Evolutionary conservation across 139 green algal species (phyloP).

Genomic region (Micromonas commoda): DNA sequence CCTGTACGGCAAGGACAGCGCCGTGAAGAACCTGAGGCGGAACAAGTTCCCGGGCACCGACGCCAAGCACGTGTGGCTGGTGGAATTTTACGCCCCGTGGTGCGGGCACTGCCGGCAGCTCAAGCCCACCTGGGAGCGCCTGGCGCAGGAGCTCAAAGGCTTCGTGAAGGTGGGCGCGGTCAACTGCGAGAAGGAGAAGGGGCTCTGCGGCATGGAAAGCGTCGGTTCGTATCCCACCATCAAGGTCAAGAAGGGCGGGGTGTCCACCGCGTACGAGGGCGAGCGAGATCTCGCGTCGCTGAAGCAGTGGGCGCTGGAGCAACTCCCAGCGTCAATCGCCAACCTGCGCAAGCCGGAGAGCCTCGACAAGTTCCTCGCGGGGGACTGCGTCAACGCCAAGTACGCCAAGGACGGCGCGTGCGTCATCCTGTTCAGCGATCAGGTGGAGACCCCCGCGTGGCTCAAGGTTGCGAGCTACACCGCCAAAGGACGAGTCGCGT

Average conservation of each 20-base stretch:
- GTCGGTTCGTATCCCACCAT: conserved; percentile 24
- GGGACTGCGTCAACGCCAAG: not conserved
- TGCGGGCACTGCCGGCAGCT: conserved; percentile 31
- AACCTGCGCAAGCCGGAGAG: not conserved
- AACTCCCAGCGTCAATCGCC: not conserved
- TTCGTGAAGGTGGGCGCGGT: conserved; percentile 30
- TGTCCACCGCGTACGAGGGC: not conserved
- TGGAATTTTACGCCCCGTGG: conserved; percentile 35
- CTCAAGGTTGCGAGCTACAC: conserved; percentile 1
- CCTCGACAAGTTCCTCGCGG: not conserved
- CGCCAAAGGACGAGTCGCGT: not conserved
- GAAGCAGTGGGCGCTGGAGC: conserved; percentile 13
- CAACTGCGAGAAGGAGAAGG: conserved; percentile 30
- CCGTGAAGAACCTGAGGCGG: conserved; percentile 3
- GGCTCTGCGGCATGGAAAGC: conserved; percentile 14
- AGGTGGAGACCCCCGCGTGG: not conserved
- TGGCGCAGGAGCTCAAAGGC: conserved; percentile 15
- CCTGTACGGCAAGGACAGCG: conserved; percentile 16
- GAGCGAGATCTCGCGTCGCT: not conserved
- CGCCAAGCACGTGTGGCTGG: conserved; percentile 31
- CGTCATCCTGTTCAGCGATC: not conserved
- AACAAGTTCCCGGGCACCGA: conserved; percentile 20
- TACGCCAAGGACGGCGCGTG: not conserved
- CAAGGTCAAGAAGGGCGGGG: conserved; percentile 24
- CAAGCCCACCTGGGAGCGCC: conserved; percentile 17